These are phyloP conservation scores for Aspergillus neoniger DNA, from an alignment of 2,329 filamentous ascomycete species.

Conservation along the genomic window DNA sequence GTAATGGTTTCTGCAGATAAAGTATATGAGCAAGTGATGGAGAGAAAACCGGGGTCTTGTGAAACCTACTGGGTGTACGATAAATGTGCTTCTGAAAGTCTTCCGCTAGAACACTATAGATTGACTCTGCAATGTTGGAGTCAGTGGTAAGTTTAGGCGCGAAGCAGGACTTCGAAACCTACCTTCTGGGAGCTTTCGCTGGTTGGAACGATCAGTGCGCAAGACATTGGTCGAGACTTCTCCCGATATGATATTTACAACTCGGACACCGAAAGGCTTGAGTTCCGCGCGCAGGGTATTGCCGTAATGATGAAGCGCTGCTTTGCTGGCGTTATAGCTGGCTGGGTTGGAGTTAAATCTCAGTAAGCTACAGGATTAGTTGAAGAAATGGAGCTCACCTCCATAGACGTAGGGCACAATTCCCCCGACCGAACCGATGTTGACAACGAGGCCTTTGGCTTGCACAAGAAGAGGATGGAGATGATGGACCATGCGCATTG, in stretches of 20 bases:
- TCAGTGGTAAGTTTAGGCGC: too few relatives aligned
- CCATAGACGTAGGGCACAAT: conserved; percentile 13
- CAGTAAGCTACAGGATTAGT: too few relatives aligned
- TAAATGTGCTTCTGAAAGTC: background rate
- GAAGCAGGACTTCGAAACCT: too few relatives aligned
- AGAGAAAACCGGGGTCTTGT: too few relatives aligned
- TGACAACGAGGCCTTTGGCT: conserved; percentile 26
- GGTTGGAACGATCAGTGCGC: background rate
- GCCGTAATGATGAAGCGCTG: conserved; percentile 10
- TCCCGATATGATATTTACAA: conserved; percentile 14
- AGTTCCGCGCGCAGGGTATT: conserved; percentile 15
- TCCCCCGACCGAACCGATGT: conserved; percentile 26
- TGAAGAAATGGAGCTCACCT: background rate
- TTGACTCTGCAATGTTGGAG: background rate
- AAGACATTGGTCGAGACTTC: conserved; percentile 13
- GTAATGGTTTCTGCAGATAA: background rate
- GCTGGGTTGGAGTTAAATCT: background rate
- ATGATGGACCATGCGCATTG: conserved; percentile 11
- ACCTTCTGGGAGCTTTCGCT: background rate
- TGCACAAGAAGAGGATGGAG: conserved; percentile 8
- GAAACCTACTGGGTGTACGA: background rate
- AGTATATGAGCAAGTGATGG: too few relatives aligned
- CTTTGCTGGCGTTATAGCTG: conserved; percentile 13
- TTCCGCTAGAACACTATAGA: background rate
- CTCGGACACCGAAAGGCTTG: conserved; percentile 9